Evolutionary conservation across 164 flowering plant species (phyloP).

Genomic region (Echeveria elegans): DNA sequence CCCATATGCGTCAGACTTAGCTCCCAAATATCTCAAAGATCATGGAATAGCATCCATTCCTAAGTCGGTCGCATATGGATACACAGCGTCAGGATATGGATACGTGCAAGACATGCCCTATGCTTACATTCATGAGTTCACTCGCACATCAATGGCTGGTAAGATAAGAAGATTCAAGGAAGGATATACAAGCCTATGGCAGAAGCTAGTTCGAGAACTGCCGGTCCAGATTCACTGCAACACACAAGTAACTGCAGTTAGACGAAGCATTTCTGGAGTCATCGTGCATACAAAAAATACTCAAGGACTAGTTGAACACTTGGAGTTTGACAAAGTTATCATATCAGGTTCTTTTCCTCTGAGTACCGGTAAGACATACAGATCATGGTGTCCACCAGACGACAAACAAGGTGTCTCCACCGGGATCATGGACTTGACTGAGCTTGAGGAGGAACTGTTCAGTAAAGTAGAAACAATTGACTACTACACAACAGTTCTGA

Average conservation of each 20-base stretch:
- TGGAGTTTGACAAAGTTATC: slow-evolving; percentile 61
- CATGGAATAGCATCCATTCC: slow-evolving; percentile 54
- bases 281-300: slow-evolving; percentile 23
- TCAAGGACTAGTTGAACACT: slow-evolving; percentile 18
- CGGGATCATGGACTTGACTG: slow-evolving; percentile 35
- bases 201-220: slow-evolving; percentile 39
- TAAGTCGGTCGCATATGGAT: slow-evolving; percentile 71
- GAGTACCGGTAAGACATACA: slow-evolving; percentile 43
- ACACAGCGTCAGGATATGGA: slow-evolving; percentile 82
- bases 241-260: slow-evolving; percentile 49
- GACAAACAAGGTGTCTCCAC: slow-evolving; percentile 22
- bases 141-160: slow-evolving; percentile 78
- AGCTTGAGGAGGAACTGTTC: slow-evolving; percentile 55
- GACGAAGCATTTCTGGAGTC: slow-evolving; percentile 25
- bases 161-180: slow-evolving; percentile 62
- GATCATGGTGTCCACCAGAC: slow-evolving; percentile 25
- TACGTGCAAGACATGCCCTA: slow-evolving; percentile 82
- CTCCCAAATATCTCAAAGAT: slow-evolving; percentile 44
- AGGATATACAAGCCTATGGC: slow-evolving; percentile 61
- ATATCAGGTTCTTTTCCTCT: slow-evolving; percentile 63
- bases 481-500: slow-evolving; percentile 72
- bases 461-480: slow-evolving; percentile 57
- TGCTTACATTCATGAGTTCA: slow-evolving; percentile 79
- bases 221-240: slow-evolving; percentile 39
- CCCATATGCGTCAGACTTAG: slow-evolving; percentile 44